A percentile compares a stretch with the other conserved stretches of the same genome.
These are phyloP conservation scores for Cercophora newfieldiana DNA, from an alignment of 495 filamentous ascomycete species.

Conservation along the genomic window DNA sequence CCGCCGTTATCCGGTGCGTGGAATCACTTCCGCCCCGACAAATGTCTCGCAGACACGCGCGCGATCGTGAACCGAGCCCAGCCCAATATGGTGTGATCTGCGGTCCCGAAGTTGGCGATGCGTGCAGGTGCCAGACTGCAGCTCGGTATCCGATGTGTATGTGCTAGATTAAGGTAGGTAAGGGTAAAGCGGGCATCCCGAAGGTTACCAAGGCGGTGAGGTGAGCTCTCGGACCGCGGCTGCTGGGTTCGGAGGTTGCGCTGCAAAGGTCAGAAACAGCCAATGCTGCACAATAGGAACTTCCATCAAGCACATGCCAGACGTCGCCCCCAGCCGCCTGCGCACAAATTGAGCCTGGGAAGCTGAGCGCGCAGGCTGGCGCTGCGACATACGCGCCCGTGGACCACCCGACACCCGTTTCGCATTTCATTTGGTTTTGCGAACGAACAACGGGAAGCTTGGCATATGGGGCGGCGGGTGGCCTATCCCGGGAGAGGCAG, in stretches of 20 bases:
- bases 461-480: background rate
- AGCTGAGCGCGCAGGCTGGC: background rate
- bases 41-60: background rate
- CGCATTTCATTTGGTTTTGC: background rate
- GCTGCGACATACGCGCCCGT: background rate
- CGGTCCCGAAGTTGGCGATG: background rate
- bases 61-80: background rate
- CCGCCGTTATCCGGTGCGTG: background rate
- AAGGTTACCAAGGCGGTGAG: too few species aligned
- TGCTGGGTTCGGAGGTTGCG: too few species aligned
- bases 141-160: background rate
- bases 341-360: background rate
- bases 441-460: background rate
- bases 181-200: too few species aligned
- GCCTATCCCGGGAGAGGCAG: background rate
- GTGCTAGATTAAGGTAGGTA: too few species aligned
- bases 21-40: slow-evolving; percentile 6
- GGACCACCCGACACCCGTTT: too few species aligned
- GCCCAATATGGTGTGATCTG: background rate
- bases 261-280: too few species aligned
- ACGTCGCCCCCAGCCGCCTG: background rate
- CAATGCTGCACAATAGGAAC: too few species aligned
- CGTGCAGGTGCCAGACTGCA: background rate
- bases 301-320: too few species aligned
- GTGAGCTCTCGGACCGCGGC: too few species aligned